Conservation (phyloP, 2,329 filamentous ascomycete species). For the Pseudogymnoascus sp. region DNA sequence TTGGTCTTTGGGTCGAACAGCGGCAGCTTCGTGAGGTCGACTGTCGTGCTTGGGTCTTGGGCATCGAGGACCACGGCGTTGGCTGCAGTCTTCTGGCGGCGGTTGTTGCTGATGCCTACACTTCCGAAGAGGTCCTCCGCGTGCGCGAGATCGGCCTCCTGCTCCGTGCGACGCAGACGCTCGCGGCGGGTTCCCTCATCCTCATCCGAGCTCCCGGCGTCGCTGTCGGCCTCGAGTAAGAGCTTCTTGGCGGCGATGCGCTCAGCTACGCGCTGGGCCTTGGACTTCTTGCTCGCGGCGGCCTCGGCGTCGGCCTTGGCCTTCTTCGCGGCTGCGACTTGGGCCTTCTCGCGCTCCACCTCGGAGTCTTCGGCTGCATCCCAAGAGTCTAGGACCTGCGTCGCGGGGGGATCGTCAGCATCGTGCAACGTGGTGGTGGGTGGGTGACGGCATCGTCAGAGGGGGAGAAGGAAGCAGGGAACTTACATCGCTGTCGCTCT, state of each 20-base stretch:
- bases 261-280: slow-evolving; percentile 77
- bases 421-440: background rate
- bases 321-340: slow-evolving; percentile 77
- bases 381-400: slow-evolving; percentile 88
- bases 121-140: slow-evolving; percentile 84
- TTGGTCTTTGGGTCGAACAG: slow-evolving; percentile 89
- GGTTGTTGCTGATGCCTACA: slow-evolving; percentile 56
- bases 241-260: slow-evolving; percentile 53
- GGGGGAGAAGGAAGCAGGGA: background rate
- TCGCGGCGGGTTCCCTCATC: slow-evolving; percentile 66
- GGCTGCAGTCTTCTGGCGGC: slow-evolving; percentile 57
- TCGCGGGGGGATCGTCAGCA: slow-evolving; percentile 8
- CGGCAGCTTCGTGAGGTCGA: slow-evolving; percentile 72
- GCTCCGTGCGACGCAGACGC: slow-evolving; percentile 68
- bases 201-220: slow-evolving; percentile 52
- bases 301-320: slow-evolving; percentile 84
- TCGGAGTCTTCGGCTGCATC: slow-evolving; percentile 96
- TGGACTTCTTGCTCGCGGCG: slow-evolving; percentile 84
- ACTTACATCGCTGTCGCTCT: slow-evolving; percentile 68
- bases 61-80: slow-evolving; percentile 60
- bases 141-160: slow-evolving; percentile 81
- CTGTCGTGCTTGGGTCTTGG: slow-evolving; percentile 64
- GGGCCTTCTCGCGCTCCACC: slow-evolving; percentile 88
- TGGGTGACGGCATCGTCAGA: background rate
- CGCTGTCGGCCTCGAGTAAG: slow-evolving; percentile 45